Evolutionary conservation across 164 flowering plant species (phyloP), one percentile per base, ranked within the genome.

Genomic region (Sextonia rubra): DNA sequence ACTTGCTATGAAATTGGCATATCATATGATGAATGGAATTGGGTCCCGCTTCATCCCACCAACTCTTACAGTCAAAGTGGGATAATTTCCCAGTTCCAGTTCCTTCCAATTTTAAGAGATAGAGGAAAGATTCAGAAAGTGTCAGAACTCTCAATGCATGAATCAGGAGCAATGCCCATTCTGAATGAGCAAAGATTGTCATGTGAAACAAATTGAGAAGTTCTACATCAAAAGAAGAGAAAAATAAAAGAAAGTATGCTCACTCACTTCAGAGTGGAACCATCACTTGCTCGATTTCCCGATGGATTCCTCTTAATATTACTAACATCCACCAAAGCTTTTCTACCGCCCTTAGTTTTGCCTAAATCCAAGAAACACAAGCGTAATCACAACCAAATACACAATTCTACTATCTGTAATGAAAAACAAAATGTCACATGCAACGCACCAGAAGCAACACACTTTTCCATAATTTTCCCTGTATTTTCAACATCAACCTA

Each of bases 261-360:
- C 61, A 86, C 90, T 82, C 66, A 87, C 92, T 20, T 44, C 66
- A 64, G 56, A 70, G 80, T 84, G 27, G 83, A 77, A 49, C 76
- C 81, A 74, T 77, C 77, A 25, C 8, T 70, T 47, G 15, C 55
- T 32, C 72, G 73, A 69, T 52, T 79, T 76, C 73, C 78, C 27
- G 78, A 68, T 55, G 69, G 23, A 47, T 65, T 68, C 55, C 73
- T 65, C 67, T 64, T 79, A 3, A 77, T 64, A 80, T 91, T 89
- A 81, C 92, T 85, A 25, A 89, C 80, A 79, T 91, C 93, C 25
- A 84, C 88, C 76, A 89, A 70, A n/a, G 81, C 88, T 73, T 80
- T 88, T 80, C 91, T 80, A 79, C 82, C 74, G 68, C 75, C 78
- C 52, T 80, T 82, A 37, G 60, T 5, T 69, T 81, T 76, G 11